phyloP scores from a whole-genome alignment of 306 rosid genomes.

The Pachyrhizus erosus region DNA sequence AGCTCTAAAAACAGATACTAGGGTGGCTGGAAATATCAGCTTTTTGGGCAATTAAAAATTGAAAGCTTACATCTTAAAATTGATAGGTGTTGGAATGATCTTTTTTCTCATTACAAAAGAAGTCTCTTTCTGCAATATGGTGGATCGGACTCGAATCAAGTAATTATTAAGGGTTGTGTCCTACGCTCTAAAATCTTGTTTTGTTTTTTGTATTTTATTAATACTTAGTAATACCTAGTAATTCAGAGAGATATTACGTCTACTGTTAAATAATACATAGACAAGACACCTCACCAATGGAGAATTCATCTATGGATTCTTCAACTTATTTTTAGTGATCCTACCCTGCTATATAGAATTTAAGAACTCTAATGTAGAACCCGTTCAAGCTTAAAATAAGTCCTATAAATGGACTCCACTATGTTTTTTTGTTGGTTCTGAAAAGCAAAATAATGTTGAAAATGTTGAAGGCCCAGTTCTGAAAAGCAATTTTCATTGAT shows the following conservation, averaged over 20 bases:
- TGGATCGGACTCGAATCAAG: slow-evolving; percentile 27
- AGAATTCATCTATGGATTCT: not conserved
- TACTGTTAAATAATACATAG: not conserved
- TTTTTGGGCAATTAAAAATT: slow-evolving; percentile 4
- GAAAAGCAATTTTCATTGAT: not conserved
- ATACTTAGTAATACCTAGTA: not conserved
- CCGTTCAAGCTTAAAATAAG: not conserved
- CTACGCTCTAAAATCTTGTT: not conserved
- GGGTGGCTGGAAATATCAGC: slow-evolving; percentile 31
- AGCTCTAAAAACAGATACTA: slow-evolving; percentile 55
- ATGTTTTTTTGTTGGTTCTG: not conserved
- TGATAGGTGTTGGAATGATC: slow-evolving; percentile 22
- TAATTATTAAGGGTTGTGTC: slow-evolving; percentile 2
- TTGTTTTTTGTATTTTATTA: not conserved
- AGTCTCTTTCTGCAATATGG: not conserved
- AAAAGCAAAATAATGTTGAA: not conserved
- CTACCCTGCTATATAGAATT: not conserved
- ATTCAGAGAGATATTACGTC: slow-evolving; percentile 1
- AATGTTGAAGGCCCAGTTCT: not conserved
- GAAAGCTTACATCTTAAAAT: slow-evolving; percentile 16
- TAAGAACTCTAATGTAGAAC: not conserved
- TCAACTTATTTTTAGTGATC: not conserved
- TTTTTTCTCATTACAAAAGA: not conserved
- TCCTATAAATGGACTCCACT: not conserved
- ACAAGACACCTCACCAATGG: not conserved